Evolutionary conservation across 2,329 filamentous ascomycete species (phyloP).

Genomic region (Aspergillus sp.): DNA sequence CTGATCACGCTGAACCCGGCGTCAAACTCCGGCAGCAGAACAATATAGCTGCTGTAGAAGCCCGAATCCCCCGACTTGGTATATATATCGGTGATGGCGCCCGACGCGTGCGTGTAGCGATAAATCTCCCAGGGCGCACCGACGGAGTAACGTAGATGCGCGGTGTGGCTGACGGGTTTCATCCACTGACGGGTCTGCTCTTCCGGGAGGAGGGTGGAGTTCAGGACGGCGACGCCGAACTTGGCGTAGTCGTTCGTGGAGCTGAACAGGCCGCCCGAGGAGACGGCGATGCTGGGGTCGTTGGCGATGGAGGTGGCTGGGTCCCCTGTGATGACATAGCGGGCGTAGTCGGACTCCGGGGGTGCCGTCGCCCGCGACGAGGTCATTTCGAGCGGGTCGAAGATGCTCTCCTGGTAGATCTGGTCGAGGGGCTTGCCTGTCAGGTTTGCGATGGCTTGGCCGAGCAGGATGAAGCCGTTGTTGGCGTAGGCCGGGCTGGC

Average conservation of each 20-base stretch:
- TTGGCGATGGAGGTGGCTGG: neutral
- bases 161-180: conserved; percentile 41
- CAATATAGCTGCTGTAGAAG: conserved; percentile 38
- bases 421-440: conserved; percentile 42
- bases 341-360: conserved; percentile 8
- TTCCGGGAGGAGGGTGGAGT: conserved; percentile 35
- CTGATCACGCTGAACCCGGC: conserved; percentile 43
- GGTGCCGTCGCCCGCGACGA: conserved; percentile 40
- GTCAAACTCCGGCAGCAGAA: conserved; percentile 45
- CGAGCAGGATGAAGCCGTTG: conserved; percentile 39
- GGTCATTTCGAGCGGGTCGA: conserved; percentile 44
- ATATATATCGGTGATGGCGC: conserved; percentile 31
- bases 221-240: conserved; percentile 31
- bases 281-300: conserved; percentile 10
- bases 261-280: conserved; percentile 24
- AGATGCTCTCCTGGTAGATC: conserved; percentile 42
- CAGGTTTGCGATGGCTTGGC: conserved; percentile 46
- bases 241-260: conserved; percentile 39
- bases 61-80: conserved; percentile 45
- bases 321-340: conserved; percentile 18
- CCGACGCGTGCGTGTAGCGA: conserved; percentile 32
- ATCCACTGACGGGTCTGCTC: conserved; percentile 40
- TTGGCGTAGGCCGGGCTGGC: conserved; percentile 52
- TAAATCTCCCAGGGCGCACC: conserved; percentile 44
- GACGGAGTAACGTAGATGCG: conserved; percentile 39